These are phyloP conservation scores for Podosphaera xanthii DNA, from an alignment of 2,329 filamentous ascomycete genomes.

Conservation along the genomic window DNA sequence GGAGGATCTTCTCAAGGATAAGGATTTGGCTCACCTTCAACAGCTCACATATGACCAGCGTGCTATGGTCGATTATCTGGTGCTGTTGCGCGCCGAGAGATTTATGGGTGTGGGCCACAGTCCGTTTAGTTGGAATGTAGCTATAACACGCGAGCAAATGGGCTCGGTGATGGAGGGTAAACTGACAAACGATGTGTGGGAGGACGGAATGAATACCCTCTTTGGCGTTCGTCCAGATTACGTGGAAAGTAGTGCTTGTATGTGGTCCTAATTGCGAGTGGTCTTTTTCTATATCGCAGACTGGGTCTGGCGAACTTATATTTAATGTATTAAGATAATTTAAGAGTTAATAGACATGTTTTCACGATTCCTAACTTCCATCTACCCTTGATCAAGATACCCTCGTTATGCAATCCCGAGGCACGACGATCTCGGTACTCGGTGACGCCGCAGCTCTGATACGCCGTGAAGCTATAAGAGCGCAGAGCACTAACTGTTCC, in stretches of 20 bases:
- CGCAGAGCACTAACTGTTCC: too few species aligned
- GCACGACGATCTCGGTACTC: too few species aligned
- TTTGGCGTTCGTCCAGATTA: constrained; percentile 9
- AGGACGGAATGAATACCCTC: constrained; percentile 8
- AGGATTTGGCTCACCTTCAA: constrained; percentile 13
- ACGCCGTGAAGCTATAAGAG: too few species aligned
- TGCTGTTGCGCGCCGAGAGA: constrained; percentile 21
- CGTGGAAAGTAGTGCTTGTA: constrained; percentile 8
- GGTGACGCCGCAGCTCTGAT: too few species aligned
- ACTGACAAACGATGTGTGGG: constrained; percentile 5
- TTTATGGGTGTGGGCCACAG: constrained; percentile 23
- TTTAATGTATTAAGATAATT: too few species aligned
- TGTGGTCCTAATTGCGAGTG: constrained; percentile 6
- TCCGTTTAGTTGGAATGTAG: constrained; percentile 25
- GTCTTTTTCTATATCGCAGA: background rate
- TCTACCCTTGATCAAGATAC: too few species aligned
- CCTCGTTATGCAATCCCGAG: too few species aligned
- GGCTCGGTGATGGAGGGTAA: constrained; percentile 2
- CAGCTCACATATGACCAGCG: constrained; percentile 25
- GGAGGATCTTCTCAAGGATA: constrained; percentile 19
- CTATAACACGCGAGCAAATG: constrained; percentile 13
- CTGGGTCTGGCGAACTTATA: too few species aligned
- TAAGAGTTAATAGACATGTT: too few species aligned
- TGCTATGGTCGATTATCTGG: constrained; percentile 26
- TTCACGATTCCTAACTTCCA: too few species aligned